phyloP scores from a whole-genome alignment of 495 filamentous ascomycete species.

The Penicillium riverlandense region DNA sequence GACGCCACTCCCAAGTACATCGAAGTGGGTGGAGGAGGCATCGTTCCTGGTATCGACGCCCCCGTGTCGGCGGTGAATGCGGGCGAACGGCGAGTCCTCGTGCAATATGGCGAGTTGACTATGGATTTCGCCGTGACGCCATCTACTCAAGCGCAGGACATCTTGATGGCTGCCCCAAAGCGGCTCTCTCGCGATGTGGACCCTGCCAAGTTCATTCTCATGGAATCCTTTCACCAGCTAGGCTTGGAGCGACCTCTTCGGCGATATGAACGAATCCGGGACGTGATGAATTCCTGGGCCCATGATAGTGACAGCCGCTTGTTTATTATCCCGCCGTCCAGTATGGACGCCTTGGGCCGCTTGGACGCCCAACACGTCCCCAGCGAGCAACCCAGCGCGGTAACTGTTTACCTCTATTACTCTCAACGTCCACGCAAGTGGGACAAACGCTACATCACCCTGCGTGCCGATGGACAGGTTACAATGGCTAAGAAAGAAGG shows the following conservation, averaged over 20 bases:
- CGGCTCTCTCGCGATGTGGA: conserved; percentile 52
- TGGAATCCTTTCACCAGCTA: conserved; percentile 67
- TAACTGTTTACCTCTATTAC: conserved; percentile 66
- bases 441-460: conserved; percentile 75
- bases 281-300: conserved; percentile 91
- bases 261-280: conserved; percentile 78
- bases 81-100: conserved; percentile 62
- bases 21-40: conserved; percentile 33
- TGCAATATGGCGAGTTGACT: conserved; percentile 57
- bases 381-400: conserved; percentile 49
- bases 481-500: conserved; percentile 60
- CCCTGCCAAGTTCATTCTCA: conserved; percentile 52
- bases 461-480: conserved; percentile 71
- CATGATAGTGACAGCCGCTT: conserved; percentile 65
- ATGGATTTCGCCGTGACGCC: conserved; percentile 61
- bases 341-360: conserved; percentile 35
- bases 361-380: conserved; percentile 49
- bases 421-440: conserved; percentile 75
- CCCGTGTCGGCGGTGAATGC: conserved; percentile 81
- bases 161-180: conserved; percentile 53
- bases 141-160: conserved; percentile 65
- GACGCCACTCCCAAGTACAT: conserved; percentile 14
- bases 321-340: conserved; percentile 47
- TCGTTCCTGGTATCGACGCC: conserved; percentile 65
- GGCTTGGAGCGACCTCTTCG: conserved; percentile 83